These are phyloP conservation scores for Aspergillus aculeatinus DNA, from an alignment of 2,329 filamentous ascomycete species.

Conservation along the genomic window DNA sequence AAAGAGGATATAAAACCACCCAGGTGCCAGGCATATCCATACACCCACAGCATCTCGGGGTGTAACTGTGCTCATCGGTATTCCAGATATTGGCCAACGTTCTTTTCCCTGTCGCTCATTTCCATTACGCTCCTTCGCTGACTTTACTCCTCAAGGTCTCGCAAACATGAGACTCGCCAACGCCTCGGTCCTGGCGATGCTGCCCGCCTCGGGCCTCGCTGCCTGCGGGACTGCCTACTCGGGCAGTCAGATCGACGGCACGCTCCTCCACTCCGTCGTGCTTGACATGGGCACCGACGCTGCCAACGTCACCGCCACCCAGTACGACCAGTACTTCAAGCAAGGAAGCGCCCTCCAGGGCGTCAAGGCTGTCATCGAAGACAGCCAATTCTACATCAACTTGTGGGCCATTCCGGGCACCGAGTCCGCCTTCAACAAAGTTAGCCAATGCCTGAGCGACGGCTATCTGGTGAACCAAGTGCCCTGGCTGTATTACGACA, in stretches of 20 bases:
- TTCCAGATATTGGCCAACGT: no score
- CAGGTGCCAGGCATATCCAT: neutral
- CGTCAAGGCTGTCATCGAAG: neutral
- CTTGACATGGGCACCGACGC: slow-evolving; percentile 1
- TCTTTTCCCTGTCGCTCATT: neutral
- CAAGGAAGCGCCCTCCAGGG: slow-evolving; percentile 1
- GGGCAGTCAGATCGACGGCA: neutral
- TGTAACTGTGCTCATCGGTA: no score
- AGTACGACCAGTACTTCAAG: slow-evolving; percentile 3
- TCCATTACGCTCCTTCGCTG: neutral
- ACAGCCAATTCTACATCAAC: neutral
- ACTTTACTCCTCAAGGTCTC: neutral
- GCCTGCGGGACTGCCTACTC: neutral
- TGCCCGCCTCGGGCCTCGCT: slow-evolving; percentile 1
- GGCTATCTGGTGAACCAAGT: slow-evolving; percentile 2
- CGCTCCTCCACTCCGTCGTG: neutral
- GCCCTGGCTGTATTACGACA: slow-evolving; percentile 2
- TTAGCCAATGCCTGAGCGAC: neutral
- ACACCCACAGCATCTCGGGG: neutral
- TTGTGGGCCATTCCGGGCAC: slow-evolving; percentile 1
- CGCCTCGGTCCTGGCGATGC: neutral
- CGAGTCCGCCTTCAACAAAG: neutral
- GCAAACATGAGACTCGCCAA: neutral
- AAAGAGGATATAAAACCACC: neutral
- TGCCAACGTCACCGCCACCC: neutral